phyloP scores from a whole-genome alignment of 495 filamentous ascomycete species.

The Hamigera avellanea region DNA sequence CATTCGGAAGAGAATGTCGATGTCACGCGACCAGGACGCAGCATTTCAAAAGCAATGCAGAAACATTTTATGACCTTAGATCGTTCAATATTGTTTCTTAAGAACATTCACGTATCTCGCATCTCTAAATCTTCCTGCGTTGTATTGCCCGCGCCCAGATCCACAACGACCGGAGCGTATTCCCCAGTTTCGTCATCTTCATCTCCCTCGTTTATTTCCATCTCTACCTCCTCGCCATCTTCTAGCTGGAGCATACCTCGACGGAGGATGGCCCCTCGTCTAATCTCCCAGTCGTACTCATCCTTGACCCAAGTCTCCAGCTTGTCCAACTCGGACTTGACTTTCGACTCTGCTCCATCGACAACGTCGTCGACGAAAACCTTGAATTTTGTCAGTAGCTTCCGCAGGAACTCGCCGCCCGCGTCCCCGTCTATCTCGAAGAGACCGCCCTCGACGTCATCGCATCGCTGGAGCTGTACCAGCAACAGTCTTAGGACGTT shows the following conservation, averaged over 20 bases:
- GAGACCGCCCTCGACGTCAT: constrained; percentile 51
- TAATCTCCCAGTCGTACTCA: constrained; percentile 56
- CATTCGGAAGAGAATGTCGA: no score
- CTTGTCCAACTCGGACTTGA: constrained; percentile 41
- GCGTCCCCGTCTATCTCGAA: constrained; percentile 42
- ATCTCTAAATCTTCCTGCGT: background rate
- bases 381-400: constrained; percentile 41
- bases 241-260: constrained; percentile 59
- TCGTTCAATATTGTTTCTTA: background rate
- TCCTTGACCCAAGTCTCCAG: constrained; percentile 43
- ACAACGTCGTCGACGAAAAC: constrained; percentile 31
- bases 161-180: constrained; percentile 74
- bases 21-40: background rate
- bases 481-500: constrained; percentile 50
- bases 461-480: constrained; percentile 60
- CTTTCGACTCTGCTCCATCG: constrained; percentile 16
- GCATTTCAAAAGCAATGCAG: background rate
- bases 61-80: no score
- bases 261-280: constrained; percentile 40
- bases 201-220: constrained; percentile 69
- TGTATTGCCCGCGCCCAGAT: constrained; percentile 27
- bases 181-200: constrained; percentile 88
- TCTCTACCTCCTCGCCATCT: constrained; percentile 66
- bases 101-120: background rate
- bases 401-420: constrained; percentile 43